Percentiles rank a stretch among this genome's conserved stretches.
phyloP scores from a whole-genome alignment of 208 protist genomes.

The Trypanosoma cruzi region DNA sequence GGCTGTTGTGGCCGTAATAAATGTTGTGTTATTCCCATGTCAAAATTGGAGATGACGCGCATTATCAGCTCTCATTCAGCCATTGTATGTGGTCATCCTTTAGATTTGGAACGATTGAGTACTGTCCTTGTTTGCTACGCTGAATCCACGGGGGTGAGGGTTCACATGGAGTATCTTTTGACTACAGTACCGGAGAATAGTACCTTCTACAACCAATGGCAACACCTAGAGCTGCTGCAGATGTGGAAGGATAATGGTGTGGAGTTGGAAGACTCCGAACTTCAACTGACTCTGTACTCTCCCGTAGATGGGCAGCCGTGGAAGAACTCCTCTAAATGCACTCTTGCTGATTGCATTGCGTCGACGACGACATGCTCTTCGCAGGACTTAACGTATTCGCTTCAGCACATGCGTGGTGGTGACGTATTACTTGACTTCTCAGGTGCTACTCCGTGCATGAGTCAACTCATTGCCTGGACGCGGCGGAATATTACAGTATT shows the following conservation, averaged over 20 bases:
- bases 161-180: conserved; percentile 76
- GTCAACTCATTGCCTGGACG: conserved; percentile 64
- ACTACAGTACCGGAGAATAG: conserved; percentile 61
- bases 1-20: neutral
- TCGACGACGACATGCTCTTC: conserved; percentile 51
- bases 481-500: conserved; percentile 56
- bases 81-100: conserved; percentile 75
- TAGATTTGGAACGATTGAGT: conserved; percentile 67
- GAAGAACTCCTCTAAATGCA: conserved; percentile 4
- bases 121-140: conserved; percentile 63
- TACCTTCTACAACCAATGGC: conserved; percentile 55
- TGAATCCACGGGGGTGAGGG: conserved; percentile 59
- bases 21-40: conserved; percentile 37
- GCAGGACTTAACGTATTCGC: conserved; percentile 72
- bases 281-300: conserved; percentile 67
- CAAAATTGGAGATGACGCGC: conserved; percentile 64
- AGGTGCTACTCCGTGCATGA: conserved; percentile 42
- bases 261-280: conserved; percentile 37
- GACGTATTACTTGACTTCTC: conserved; percentile 77
- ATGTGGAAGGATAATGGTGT: conserved; percentile 54
- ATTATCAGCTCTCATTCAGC: conserved; percentile 67
- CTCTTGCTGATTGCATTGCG: conserved; percentile 50
- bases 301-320: conserved; percentile 67
- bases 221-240: conserved; percentile 55
- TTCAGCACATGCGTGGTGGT: conserved; percentile 59